A percentile compares a stretch with the other conserved stretches of the same genome.
Conservation (phyloP, 2,329 filamentous ascomycete genomes). For the Aspergillus amoenus region DNA sequence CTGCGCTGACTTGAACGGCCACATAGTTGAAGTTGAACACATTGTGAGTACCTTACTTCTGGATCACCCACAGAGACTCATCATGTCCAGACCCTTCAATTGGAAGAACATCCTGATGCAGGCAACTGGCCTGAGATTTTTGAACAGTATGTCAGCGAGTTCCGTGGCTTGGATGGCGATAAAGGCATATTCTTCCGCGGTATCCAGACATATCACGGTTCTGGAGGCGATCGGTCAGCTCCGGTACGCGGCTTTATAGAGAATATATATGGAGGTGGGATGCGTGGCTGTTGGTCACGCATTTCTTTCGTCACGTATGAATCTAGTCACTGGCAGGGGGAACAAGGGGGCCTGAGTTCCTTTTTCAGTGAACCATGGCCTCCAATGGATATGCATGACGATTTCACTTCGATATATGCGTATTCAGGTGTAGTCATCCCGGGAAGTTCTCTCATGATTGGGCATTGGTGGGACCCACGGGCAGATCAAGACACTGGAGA, state of each 20-base stretch:
- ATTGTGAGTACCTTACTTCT: constrained; percentile 20
- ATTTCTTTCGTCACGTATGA: constrained; percentile 39
- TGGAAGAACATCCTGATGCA: constrained; percentile 16
- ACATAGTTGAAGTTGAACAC: constrained; percentile 21
- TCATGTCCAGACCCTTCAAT: constrained; percentile 22
- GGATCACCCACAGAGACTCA: neutral
- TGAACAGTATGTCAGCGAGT: constrained; percentile 21
- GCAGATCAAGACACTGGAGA: neutral
- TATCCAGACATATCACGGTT: constrained; percentile 17
- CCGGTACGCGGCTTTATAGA: constrained; percentile 38
- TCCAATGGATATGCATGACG: constrained; percentile 13
- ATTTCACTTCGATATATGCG: constrained; percentile 40
- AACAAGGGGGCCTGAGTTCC: neutral
- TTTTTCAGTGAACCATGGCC: constrained; percentile 18
- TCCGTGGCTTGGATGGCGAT: neutral
- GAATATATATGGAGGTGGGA: constrained; percentile 28
- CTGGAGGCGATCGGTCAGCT: constrained; percentile 11
- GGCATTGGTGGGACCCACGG: constrained; percentile 44
- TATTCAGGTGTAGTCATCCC: constrained; percentile 52
- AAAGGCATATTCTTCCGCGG: constrained; percentile 28
- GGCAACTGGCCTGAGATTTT: constrained; percentile 31
- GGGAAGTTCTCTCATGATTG: constrained; percentile 49
- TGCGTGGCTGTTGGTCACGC: constrained; percentile 35
- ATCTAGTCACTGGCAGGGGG: neutral
- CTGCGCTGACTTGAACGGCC: constrained; percentile 32